Conservation (phyloP, 1,284 basidiomycete genomes). For the Ceratobasidium sp. region DNA sequence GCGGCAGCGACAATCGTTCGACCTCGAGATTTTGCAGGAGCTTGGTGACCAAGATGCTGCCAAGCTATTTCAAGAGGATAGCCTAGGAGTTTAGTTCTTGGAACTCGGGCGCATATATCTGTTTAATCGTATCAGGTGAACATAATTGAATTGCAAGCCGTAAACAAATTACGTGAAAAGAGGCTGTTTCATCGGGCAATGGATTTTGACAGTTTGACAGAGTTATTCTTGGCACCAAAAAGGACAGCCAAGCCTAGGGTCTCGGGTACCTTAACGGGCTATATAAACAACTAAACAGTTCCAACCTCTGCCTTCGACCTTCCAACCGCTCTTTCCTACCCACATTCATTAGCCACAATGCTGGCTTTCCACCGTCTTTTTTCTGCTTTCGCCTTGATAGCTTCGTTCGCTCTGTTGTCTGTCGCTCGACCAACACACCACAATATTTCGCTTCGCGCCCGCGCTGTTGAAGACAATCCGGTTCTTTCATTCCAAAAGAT, state of each 20-base stretch:
- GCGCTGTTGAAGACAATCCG: background rate
- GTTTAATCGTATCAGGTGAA: too few relatives aligned
- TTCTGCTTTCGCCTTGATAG: constrained; percentile 7
- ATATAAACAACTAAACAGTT: background rate
- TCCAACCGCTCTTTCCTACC: background rate
- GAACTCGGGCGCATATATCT: background rate
- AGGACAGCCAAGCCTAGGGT: constrained; percentile 17
- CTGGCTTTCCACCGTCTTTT: constrained; percentile 23
- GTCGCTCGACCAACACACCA: constrained; percentile 29
- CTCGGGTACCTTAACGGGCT: background rate
- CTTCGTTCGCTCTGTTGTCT: constrained; percentile 18
- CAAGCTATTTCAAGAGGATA: constrained; percentile 28
- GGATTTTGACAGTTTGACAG: constrained; percentile 31
- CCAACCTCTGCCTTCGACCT: background rate
- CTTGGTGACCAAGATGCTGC: constrained; percentile 29
- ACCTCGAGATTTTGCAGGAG: constrained; percentile 1
- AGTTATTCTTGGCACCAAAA: constrained; percentile 34
- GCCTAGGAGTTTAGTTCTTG: background rate
- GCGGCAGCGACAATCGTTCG: constrained; percentile 16
- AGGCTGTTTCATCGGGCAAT: background rate
- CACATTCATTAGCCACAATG: constrained; percentile 29
- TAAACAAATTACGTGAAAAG: background rate
- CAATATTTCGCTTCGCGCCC: background rate
- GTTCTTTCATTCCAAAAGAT: background rate
- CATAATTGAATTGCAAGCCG: too few relatives aligned